Evolutionary conservation across 2,329 filamentous ascomycete genomes (phyloP).

Genomic region (Colletotrichum chrysophilum): DNA sequence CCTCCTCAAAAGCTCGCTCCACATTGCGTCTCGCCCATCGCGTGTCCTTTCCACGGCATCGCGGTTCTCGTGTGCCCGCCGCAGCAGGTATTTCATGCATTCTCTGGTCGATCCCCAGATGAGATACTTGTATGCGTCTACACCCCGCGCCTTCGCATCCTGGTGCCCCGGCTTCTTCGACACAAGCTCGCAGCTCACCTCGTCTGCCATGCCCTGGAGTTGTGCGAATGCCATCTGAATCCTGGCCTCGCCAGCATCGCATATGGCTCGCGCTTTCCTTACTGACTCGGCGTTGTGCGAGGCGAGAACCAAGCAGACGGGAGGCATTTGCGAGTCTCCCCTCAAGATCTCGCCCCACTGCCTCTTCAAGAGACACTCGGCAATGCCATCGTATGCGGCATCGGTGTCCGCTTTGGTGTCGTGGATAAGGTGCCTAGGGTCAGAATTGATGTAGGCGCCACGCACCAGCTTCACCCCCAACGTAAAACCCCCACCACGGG

Average conservation of each 20-base stretch:
- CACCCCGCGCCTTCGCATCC: neutral
- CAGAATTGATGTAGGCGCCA: conserved; percentile 74
- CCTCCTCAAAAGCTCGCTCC: conserved; percentile 64
- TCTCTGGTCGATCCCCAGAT: conserved; percentile 76
- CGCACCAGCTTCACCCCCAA: conserved; percentile 79
- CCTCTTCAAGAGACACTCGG: conserved; percentile 69
- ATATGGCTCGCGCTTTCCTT: conserved; percentile 56
- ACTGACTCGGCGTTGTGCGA: conserved; percentile 84
- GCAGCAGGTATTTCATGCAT: conserved; percentile 83
- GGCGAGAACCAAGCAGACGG: conserved; percentile 73
- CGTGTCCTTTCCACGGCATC: conserved; percentile 70
- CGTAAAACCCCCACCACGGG: conserved; percentile 65
- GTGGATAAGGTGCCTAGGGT: conserved; percentile 73
- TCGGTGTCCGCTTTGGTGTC: conserved; percentile 77
- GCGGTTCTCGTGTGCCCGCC: conserved; percentile 69
- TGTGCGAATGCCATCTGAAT: conserved; percentile 42
- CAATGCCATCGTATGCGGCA: conserved; percentile 73
- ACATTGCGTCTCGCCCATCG: conserved; percentile 67
- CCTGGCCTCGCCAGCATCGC: conserved; percentile 48
- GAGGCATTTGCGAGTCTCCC: conserved; percentile 53
- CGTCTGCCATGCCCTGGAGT: conserved; percentile 80
- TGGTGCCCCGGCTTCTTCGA: conserved; percentile 4
- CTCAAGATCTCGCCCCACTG: conserved; percentile 54
- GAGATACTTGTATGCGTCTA: conserved; percentile 67
- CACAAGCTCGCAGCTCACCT: conserved; percentile 74